These are phyloP conservation scores for Erysimum pusillum DNA, from an alignment of 441 rosid species.

Conservation along the genomic window DNA sequence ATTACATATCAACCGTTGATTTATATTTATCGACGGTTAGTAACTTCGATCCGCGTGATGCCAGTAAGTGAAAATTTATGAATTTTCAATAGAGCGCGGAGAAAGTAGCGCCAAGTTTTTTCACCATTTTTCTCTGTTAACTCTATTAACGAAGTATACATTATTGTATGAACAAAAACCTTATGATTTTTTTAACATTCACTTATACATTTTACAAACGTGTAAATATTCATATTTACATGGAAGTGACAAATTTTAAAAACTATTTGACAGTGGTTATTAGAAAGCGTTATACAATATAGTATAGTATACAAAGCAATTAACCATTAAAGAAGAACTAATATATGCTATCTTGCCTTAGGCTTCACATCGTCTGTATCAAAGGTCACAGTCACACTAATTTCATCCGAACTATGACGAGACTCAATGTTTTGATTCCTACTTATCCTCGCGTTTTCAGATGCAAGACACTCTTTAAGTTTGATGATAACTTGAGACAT, in stretches of 20 bases:
- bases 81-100: neutral
- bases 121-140: neutral
- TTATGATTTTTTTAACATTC: neutral
- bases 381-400: slow-evolving; percentile 34
- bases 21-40: neutral
- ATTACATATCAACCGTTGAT: neutral
- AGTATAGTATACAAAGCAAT: no score
- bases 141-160: neutral
- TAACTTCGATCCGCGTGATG: slow-evolving; percentile 19
- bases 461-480: slow-evolving; percentile 52
- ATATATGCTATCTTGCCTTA: slow-evolving; percentile 27
- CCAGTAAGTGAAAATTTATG: neutral
- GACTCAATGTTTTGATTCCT: slow-evolving; percentile 14
- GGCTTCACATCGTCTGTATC: slow-evolving; percentile 18
- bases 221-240: slow-evolving; percentile 3
- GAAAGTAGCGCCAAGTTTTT: slow-evolving; percentile 1
- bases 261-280: neutral
- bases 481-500: slow-evolving; percentile 49
- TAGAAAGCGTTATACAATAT: neutral
- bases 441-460: slow-evolving; percentile 9
- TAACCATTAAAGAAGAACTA: neutral
- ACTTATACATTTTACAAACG: slow-evolving; percentile 1
- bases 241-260: neutral
- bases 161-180: neutral
- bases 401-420: slow-evolving; percentile 8